These are phyloP conservation scores for Platanthera guangdongensis DNA, from an alignment of 106 monocot genomes.

Conservation along the genomic window DNA sequence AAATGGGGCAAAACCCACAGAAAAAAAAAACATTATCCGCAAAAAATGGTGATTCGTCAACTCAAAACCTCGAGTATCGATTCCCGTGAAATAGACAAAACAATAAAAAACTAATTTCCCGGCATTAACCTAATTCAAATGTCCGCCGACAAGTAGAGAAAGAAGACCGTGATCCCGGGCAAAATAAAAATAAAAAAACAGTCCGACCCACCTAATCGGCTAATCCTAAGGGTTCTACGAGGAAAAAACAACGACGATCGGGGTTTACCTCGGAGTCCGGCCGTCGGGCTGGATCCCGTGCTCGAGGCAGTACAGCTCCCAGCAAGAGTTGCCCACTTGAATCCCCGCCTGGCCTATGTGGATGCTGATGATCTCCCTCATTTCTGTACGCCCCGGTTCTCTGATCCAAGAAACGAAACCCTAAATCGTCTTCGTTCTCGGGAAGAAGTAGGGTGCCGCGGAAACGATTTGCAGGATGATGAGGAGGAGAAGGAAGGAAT, in stretches of 20 bases:
- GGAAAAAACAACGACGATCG: neutral
- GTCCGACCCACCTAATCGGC: neutral
- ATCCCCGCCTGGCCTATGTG: conserved; percentile 33
- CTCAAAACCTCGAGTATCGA: neutral
- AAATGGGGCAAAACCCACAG: too few relatives aligned
- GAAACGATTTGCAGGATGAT: neutral
- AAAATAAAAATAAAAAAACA: neutral
- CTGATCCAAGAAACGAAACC: conserved; percentile 15
- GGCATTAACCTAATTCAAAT: neutral
- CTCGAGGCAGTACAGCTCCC: conserved; percentile 32
- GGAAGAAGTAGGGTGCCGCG: neutral
- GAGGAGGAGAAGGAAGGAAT: neutral
- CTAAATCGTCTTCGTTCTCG: neutral
- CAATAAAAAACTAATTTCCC: neutral
- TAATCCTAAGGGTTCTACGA: neutral
- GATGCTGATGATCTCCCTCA: conserved; percentile 29
- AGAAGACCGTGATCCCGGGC: neutral
- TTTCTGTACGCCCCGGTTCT: conserved; percentile 5
- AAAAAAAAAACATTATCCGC: neutral
- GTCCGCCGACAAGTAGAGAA: neutral
- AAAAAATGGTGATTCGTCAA: neutral
- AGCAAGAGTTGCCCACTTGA: conserved; percentile 29
- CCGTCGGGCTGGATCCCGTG: conserved; percentile 32
- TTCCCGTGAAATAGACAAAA: neutral
- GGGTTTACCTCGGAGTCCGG: conserved; percentile 15